phyloP scores from a whole-genome alignment of 176 grass and related monocot genomes.

The Oryza australiensis region DNA sequence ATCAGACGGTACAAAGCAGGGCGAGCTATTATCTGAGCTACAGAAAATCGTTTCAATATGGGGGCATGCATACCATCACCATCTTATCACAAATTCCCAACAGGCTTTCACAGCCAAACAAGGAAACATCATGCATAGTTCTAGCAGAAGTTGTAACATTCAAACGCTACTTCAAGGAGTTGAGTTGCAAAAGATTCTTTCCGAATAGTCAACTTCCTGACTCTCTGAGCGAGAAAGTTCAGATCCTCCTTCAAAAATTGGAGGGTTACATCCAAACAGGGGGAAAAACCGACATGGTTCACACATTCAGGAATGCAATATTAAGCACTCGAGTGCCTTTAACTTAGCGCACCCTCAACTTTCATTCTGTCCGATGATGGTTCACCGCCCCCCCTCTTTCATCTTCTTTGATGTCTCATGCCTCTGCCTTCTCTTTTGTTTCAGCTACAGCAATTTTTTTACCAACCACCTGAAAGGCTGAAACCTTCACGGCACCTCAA shows the following conservation, averaged over 20 bases:
- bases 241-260: constrained; percentile 53
- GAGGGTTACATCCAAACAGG: constrained; percentile 48
- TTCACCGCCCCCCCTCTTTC: constrained; percentile 2
- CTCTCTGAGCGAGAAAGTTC: constrained; percentile 13
- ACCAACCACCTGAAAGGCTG: constrained; percentile 12
- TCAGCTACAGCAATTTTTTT: neutral
- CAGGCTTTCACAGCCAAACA: neutral
- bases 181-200: neutral
- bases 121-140: neutral
- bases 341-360: neutral
- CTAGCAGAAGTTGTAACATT: neutral
- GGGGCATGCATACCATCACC: neutral
- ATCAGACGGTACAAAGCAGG: neutral
- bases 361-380: neutral
- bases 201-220: neutral
- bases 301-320: neutral
- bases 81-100: neutral
- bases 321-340: neutral
- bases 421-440: constrained; percentile 14
- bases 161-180: neutral
- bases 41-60: neutral
- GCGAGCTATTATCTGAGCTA: neutral
- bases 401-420: neutral
- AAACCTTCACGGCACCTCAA: constrained; percentile 29
- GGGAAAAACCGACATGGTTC: neutral